These are phyloP conservation scores for Tetrastigma voinierianum DNA, from an alignment of 164 flowering plant species.

Conservation along the genomic window DNA sequence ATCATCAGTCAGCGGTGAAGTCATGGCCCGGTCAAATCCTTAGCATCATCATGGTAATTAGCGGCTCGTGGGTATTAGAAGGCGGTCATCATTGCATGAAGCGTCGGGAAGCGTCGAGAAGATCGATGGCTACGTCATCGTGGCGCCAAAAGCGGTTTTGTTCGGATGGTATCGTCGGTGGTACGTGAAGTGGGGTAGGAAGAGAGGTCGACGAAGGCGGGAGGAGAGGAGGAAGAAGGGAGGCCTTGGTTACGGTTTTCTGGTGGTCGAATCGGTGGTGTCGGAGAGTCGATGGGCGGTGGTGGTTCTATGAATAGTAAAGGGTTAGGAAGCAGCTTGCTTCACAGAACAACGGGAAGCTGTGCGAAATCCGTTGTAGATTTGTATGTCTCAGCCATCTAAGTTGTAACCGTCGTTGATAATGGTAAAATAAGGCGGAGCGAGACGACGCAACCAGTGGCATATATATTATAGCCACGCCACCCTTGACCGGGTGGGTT, in stretches of 20 bases:
- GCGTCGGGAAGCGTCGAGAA: constrained; percentile 7
- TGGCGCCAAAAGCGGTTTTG: constrained; percentile 1
- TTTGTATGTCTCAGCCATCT: constrained; percentile 55
- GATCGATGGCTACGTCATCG: constrained; percentile 16
- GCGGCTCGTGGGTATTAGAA: constrained; percentile 13
- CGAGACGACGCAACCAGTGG: too few relatives aligned
- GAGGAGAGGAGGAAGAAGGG: constrained; percentile 56
- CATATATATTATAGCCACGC: too few relatives aligned
- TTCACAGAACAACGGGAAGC: constrained; percentile 88
- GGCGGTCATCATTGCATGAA: constrained; percentile 32
- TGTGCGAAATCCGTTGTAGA: constrained; percentile 76
- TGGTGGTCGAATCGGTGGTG: neutral
- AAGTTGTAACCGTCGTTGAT: too few relatives aligned
- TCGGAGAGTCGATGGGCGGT: constrained; percentile 27
- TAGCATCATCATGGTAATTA: constrained; percentile 22
- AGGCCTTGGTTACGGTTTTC: constrained; percentile 7
- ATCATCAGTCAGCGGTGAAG: too few relatives aligned
- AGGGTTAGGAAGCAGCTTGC: constrained; percentile 59
- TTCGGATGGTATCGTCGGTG: neutral
- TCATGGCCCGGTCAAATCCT: constrained; percentile 45
- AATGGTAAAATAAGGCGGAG: too few relatives aligned
- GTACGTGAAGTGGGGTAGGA: constrained; percentile 6
- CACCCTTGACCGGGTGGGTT: too few relatives aligned
- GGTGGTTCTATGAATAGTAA: constrained; percentile 68
- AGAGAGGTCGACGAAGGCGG: constrained; percentile 48